These are phyloP conservation scores for Cylindrotheca closterium DNA, from an alignment of 108 stramenopile genomes.

Conservation along the genomic window DNA sequence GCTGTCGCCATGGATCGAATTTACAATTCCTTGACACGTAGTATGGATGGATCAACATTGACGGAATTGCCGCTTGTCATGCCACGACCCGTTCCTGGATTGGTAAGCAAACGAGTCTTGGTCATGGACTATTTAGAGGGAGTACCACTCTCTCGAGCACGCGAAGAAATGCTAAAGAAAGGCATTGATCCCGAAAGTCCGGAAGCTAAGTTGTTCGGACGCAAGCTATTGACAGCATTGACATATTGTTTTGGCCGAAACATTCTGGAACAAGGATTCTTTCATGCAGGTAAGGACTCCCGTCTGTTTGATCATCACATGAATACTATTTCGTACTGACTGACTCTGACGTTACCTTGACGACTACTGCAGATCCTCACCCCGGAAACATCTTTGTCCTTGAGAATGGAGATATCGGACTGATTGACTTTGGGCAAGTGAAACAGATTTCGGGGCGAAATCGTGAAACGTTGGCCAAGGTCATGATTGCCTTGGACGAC, in stretches of 20 bases:
- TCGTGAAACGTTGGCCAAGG: constrained; percentile 82
- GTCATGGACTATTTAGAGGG: constrained; percentile 94
- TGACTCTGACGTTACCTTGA: not conserved
- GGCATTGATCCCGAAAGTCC: constrained; percentile 86
- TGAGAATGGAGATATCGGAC: constrained; percentile 85
- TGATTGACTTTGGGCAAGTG: constrained; percentile 96
- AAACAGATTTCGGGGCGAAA: constrained; percentile 83
- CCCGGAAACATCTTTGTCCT: constrained; percentile 92
- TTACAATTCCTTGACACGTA: constrained; percentile 55
- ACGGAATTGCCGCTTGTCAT: constrained; percentile 79
- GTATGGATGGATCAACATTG: constrained; percentile 44
- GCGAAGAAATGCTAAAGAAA: constrained; percentile 85
- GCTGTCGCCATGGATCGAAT: constrained; percentile 95
- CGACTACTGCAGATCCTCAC: constrained; percentile 27
- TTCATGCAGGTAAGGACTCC: constrained; percentile 75
- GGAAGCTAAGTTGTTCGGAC: constrained; percentile 88
- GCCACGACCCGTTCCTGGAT: constrained; percentile 84
- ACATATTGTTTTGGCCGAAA: constrained; percentile 91
- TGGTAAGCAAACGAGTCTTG: constrained; percentile 84
- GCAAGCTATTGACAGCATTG: constrained; percentile 70
- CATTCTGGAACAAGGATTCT: constrained; percentile 92
- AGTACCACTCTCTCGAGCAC: constrained; percentile 82
- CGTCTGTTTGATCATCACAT: not conserved
- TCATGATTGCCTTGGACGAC: constrained; percentile 88
- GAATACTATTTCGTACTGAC: not conserved